phyloP scores from a whole-genome alignment of 2,329 filamentous ascomycete genomes.

The Emmonsia crescens region DNA sequence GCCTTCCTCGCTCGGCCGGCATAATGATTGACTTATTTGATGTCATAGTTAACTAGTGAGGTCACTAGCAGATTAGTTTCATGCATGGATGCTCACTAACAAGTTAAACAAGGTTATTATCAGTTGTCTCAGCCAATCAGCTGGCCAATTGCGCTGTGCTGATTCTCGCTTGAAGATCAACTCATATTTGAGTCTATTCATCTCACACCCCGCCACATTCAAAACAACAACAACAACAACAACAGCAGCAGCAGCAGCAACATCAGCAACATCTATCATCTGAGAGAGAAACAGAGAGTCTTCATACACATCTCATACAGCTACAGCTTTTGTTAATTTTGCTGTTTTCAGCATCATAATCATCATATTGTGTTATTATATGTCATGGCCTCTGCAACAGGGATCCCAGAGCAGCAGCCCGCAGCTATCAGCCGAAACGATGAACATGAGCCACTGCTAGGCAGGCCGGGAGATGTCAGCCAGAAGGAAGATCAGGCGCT shows the following conservation, averaged over 20 bases:
- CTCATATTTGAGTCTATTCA: not conserved
- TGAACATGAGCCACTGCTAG: conserved; percentile 62
- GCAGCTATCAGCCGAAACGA: conserved; percentile 21
- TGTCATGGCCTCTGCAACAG: conserved; percentile 58
- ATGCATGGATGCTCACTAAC: too few relatives aligned
- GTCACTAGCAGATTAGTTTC: not conserved
- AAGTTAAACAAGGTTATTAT: not conserved
- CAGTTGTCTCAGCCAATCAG: not conserved
- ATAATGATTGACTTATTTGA: not conserved
- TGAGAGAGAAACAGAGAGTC: not conserved
- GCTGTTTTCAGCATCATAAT: not conserved
- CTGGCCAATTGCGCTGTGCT: not conserved
- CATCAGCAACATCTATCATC: not conserved
- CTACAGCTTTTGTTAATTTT: not conserved
- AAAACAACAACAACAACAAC: not conserved
- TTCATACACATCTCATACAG: not conserved
- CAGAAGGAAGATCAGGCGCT: conserved; percentile 56
- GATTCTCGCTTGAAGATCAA: not conserved
- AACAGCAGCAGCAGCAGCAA: not conserved
- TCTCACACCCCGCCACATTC: not conserved
- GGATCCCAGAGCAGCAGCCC: conserved; percentile 47
- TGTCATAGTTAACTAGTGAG: not conserved
- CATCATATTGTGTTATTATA: not conserved
- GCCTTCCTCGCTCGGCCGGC: not conserved
- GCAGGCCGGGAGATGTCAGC: conserved; percentile 59